A percentile compares a stretch with the other conserved stretches of the same genome.
These are phyloP conservation scores for Phyllosticta citriasiana DNA, from an alignment of 2,329 filamentous ascomycete genomes.

Conservation along the genomic window DNA sequence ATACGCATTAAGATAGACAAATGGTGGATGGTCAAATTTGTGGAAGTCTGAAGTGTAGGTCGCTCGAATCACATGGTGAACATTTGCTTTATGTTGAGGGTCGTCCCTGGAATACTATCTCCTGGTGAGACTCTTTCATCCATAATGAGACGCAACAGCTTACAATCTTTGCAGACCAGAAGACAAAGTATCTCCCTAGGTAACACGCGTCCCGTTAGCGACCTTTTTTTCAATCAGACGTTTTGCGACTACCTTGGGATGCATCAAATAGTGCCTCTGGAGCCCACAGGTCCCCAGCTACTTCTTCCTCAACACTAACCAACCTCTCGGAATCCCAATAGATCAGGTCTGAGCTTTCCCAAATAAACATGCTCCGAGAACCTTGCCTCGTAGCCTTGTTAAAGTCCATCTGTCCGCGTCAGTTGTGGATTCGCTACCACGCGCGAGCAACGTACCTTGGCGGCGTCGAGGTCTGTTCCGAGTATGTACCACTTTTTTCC, in stretches of 20 bases:
- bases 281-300: slow-evolving; percentile 50
- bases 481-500: slow-evolving; percentile 47
- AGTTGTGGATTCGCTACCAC: slow-evolving; percentile 2
- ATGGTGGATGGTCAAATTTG: slow-evolving; percentile 39
- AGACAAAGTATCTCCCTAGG: slow-evolving; percentile 35
- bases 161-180: slow-evolving; percentile 36
- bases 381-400: slow-evolving; percentile 43
- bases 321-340: slow-evolving; percentile 42
- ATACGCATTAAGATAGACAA: slow-evolving; percentile 40
- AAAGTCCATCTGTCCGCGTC: slow-evolving; percentile 38
- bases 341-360: slow-evolving; percentile 44
- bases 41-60: slow-evolving; percentile 47
- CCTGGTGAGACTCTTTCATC: not conserved
- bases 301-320: slow-evolving; percentile 41
- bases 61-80: slow-evolving; percentile 39
- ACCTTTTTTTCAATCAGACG: not conserved
- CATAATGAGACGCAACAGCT: not conserved
- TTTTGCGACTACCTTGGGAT: slow-evolving; percentile 18
- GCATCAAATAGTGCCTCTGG: slow-evolving; percentile 46
- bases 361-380: slow-evolving; percentile 44
- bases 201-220: not conserved
- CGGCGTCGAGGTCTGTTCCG: slow-evolving; percentile 46
- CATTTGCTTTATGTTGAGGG: slow-evolving; percentile 37
- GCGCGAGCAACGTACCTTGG: not conserved
- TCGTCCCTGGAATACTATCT: slow-evolving; percentile 39